Base-by-base conservation (phyloP, 208 protist species). In the Borovskyia barvae region DNA sequence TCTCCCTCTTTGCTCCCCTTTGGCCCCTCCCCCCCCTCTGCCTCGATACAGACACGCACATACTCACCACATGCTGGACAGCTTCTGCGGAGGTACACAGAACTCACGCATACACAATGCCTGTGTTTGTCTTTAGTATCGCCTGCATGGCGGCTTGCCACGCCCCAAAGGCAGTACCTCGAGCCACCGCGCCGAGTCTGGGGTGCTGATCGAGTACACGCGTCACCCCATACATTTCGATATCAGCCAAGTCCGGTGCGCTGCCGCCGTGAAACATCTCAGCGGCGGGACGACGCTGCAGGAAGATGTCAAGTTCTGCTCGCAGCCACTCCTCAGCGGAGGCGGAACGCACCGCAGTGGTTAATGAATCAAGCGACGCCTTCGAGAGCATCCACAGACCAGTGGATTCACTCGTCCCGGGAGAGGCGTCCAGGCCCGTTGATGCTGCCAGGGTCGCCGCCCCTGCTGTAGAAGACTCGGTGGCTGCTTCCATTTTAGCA, bases 141-240 rank as follows among this genome's bases (percentile, higher is more conserved):
- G 35, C 56, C 37, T 72, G 58, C 85, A 92, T 87, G 4, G 80
- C 78, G 8, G 51, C 49, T 50, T 80, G 67, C 82, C 85, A 92
- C 52, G 52, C 71, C n/a, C 78, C 78, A 70, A 88, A 75, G 11
- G 46, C 52, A 29, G 75, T 72, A 25, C 77, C 50, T 26, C 70
- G 66, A 15, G 78, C 61, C 8, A 89, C 29, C 37, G 49, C 4
- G 26, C 69, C 57, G 14, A 93, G 60, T 2, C 50, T 58, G 11
- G 82, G 82, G 50, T 93, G 86, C 37, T 47, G 55, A 39, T 64
- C 53, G 8, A 90, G 51, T 14, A 88, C 69, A 9, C 82, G 86
- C 17, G 78, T 86, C 32, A 90, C 80, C 14, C 73, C 86, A 55
- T 81, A 93, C 77, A 93, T 85, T 72, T 93, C 82, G 9, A 93